Conservation (phyloP, 345 rosid species). For the Eucalyptus pauciflora region DNA sequence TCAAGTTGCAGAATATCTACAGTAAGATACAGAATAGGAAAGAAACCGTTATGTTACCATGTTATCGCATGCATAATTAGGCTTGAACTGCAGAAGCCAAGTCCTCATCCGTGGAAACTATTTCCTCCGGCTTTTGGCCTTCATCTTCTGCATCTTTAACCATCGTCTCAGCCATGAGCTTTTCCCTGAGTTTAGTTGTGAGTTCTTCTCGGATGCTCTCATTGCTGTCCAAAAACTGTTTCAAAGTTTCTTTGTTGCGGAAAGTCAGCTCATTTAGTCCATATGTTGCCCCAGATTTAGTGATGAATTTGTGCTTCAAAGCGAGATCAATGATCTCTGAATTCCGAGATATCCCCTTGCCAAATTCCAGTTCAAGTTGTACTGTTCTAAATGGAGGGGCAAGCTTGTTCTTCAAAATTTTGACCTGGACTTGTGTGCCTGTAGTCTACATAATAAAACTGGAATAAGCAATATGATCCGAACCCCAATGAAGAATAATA, state of each 20-base stretch:
- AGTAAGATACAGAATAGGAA: background rate
- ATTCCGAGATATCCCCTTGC: constrained; percentile 77
- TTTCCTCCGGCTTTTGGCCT: constrained; percentile 12
- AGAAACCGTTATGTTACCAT: background rate
- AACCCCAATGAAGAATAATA: background rate
- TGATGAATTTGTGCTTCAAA: constrained; percentile 54
- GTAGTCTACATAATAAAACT: constrained; percentile 30
- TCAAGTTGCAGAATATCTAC: background rate
- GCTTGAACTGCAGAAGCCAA: constrained; percentile 47
- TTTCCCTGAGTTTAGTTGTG: constrained; percentile 42
- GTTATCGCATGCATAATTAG: background rate
- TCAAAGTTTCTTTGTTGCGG: constrained; percentile 77
- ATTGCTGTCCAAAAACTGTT: constrained; percentile 34
- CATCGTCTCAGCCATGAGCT: constrained; percentile 10
- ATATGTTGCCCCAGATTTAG: constrained; percentile 37
- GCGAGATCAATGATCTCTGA: constrained; percentile 69
- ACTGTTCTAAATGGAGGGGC: constrained; percentile 88
- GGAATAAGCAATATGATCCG: background rate
- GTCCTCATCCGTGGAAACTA: constrained; percentile 54
- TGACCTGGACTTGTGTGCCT: constrained; percentile 67
- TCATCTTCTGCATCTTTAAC: constrained; percentile 14
- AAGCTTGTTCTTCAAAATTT: constrained; percentile 91
- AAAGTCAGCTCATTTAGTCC: constrained; percentile 27
- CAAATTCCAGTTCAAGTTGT: constrained; percentile 85
- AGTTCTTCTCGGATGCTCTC: constrained; percentile 51